Base-by-base conservation (phyloP, 2,329 filamentous ascomycete species). In the Gyromitra esculenta region DNA sequence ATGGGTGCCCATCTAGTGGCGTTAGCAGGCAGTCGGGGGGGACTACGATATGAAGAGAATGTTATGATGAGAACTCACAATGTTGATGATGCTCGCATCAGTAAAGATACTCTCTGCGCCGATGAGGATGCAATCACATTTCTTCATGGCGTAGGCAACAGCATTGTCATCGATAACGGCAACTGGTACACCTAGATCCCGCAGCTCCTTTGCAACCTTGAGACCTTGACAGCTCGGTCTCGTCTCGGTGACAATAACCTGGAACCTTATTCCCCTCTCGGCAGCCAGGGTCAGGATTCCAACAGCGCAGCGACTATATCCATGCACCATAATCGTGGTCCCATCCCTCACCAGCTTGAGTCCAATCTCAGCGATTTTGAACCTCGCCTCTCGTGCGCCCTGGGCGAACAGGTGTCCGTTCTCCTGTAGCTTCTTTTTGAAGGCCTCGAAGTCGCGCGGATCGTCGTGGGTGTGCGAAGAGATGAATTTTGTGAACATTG, bases 401-500 rank as follows among this genome's bases (percentile, higher is more conserved):
- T 91, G 88, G 50, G 95, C 94, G 84, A 98, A 98, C 43, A 97
- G 85, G 77, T 92, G 89, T 15, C 92, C 92, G 84, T 97, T 97
- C 78, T 90, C 89, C 67, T 98, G 87, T 37, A 98, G 87, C 84
- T 97, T 93, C 81, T 91, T 89, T 79, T 92, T 88, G 72, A 97
- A 91, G 65, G 91, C 89, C 78, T 94, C 92, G 84, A 98, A 98
- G 82, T 92, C 90, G n/a, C 86, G 87, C 81, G 15, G 88, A 86
- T 77, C 87, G 84, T 82, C 90, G 88, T 80, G 91, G 83, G 21
- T 88, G 93, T 73, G 90, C 0, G 67, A 90, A 81, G 97, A 91
- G 80, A 99, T 89, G 84, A 97, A 98, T 83, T 95, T 91, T 83
- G 96, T 92, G 86, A 99, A 98, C 75, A 98, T 89, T 83, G 97